A percentile compares a stretch with the other conserved stretches of the same genome.
These are phyloP conservation scores for Plasmodium vinckei DNA, from an alignment of 169 alveolate species.

Conservation along the genomic window DNA sequence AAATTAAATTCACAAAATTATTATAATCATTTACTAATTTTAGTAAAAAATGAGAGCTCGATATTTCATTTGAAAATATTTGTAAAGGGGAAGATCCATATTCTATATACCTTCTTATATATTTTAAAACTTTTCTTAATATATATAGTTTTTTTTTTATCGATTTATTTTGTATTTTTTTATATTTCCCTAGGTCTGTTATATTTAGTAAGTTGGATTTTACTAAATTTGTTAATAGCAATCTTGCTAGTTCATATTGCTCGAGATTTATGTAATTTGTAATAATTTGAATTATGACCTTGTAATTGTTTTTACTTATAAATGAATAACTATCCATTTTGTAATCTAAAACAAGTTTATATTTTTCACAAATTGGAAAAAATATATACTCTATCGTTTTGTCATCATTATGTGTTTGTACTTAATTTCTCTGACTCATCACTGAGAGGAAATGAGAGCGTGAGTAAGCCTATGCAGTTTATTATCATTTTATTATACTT, in stretches of 20 bases:
- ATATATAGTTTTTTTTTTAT: constrained; percentile 13
- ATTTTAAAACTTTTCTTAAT: constrained; percentile 27
- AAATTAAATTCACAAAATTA: constrained; percentile 15
- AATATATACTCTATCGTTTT: too few species aligned
- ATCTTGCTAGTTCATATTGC: constrained; percentile 61
- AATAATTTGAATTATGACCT: constrained; percentile 4
- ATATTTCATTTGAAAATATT: constrained; percentile 27
- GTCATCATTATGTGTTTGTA: too few species aligned
- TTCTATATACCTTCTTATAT: constrained; percentile 33
- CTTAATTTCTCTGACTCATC: too few species aligned
- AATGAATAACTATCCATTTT: neutral
- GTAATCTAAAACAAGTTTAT: too few species aligned
- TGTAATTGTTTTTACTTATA: constrained; percentile 10
- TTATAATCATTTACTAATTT: constrained; percentile 41
- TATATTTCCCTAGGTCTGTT: constrained; percentile 3
- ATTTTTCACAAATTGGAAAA: too few species aligned
- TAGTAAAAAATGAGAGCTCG: constrained; percentile 39
- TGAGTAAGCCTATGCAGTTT: too few species aligned
- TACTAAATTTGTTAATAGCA: constrained; percentile 17
- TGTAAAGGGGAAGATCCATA: constrained; percentile 57
- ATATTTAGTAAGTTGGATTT: constrained; percentile 1
- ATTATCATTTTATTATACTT: too few species aligned
- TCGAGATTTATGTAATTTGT: constrained; percentile 26
- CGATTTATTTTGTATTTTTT: neutral
- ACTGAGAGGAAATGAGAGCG: too few species aligned